These are phyloP conservation scores for Calendula officinalis DNA, from an alignment of 129 eudicot species.

Conservation along the genomic window DNA sequence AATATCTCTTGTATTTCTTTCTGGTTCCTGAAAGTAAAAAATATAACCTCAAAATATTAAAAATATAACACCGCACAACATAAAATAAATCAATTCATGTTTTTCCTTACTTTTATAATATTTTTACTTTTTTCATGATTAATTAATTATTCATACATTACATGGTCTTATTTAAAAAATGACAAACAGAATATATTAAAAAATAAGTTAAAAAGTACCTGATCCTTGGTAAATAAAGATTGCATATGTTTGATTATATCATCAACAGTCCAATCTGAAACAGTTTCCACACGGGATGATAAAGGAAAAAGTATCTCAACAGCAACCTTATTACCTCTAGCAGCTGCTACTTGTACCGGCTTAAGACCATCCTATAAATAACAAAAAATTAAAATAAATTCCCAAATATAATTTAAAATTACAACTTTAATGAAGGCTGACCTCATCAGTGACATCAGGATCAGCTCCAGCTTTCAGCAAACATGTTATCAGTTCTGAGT, in stretches of 20 bases:
- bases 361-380: conserved; percentile 65
- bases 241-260: conserved; percentile 72
- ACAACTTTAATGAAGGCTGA: conserved; percentile 26
- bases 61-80: background rate
- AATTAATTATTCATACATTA: background rate
- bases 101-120: background rate
- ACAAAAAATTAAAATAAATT: background rate
- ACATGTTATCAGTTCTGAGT: conserved; percentile 59
- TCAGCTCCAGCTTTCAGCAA: conserved; percentile 81
- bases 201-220: conserved; percentile 34
- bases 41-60: conserved; percentile 4
- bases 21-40: conserved; percentile 47
- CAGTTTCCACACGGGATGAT: conserved; percentile 43
- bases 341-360: conserved; percentile 86
- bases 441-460: conserved; percentile 83
- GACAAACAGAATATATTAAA: too few species aligned
- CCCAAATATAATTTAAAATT: background rate
- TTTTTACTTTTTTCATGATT: too few species aligned
- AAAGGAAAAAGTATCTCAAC: conserved; percentile 72
- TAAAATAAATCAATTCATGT: background rate
- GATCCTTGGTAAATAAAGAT: conserved; percentile 40
- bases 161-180: background rate
- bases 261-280: conserved; percentile 74
- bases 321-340: conserved; percentile 52
- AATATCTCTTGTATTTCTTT: conserved; percentile 30